Conservation (phyloP, 2,329 filamentous ascomycete genomes). For the Penicillium frequentans region DNA sequence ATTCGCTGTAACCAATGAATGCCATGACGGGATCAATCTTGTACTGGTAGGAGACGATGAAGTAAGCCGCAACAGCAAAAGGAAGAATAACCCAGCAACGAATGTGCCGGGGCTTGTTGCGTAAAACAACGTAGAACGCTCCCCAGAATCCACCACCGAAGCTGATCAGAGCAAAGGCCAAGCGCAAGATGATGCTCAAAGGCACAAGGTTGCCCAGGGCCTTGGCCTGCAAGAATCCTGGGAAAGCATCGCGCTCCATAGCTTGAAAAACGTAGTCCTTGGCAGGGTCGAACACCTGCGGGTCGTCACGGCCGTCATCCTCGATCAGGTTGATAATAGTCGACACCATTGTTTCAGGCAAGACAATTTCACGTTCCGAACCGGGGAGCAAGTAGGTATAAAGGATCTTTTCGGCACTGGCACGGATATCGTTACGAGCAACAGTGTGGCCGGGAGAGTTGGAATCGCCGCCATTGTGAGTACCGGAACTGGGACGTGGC, state of each 20-base stretch:
- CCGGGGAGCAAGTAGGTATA: conserved; percentile 94
- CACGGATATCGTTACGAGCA: conserved; percentile 82
- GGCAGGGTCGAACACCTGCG: conserved; percentile 93
- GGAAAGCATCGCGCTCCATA: conserved; percentile 99
- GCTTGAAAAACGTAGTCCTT: conserved; percentile 99
- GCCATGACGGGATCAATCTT: conserved; percentile 90
- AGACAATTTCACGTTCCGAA: conserved; percentile 93
- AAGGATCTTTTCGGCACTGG: conserved; percentile 96
- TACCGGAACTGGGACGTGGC: conserved; percentile 58
- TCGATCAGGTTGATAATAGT: conserved; percentile 88
- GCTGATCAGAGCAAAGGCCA: conserved; percentile 79
- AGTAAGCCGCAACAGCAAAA: conserved; percentile 88
- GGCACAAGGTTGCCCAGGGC: conserved; percentile 94
- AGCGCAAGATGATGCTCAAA: conserved; percentile 78
- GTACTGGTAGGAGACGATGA: conserved; percentile 89
- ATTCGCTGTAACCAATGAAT: conserved; percentile 87
- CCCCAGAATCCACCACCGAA: conserved; percentile 95
- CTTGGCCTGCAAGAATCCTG: conserved; percentile 91
- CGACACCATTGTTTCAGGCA: conserved; percentile 82
- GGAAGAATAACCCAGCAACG: conserved; percentile 90
- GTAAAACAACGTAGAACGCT: conserved; percentile 88
- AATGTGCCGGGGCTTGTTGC: conserved; percentile 70
- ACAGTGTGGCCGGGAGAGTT: conserved; percentile 82
- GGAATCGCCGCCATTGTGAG: conserved; percentile 64
- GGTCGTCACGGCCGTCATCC: conserved; percentile 87